Evolutionary conservation across 768 basidiomycete genomes (phyloP).

Genomic region (Mycena rebaudengoi): DNA sequence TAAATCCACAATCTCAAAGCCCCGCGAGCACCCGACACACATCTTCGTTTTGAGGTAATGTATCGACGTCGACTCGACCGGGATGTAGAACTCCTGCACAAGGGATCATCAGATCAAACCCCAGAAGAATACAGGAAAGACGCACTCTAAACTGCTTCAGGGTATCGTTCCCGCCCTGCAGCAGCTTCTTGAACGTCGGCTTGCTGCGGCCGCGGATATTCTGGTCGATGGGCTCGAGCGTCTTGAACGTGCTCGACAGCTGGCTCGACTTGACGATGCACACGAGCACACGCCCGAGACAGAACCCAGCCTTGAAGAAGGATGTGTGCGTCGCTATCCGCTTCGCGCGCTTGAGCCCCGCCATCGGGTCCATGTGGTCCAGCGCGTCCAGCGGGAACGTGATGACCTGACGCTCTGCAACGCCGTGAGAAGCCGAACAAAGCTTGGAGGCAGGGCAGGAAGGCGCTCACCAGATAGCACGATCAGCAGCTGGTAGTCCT

Average conservation of each 20-base stretch:
- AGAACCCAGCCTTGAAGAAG: slow-evolving; percentile 97
- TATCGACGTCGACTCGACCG: slow-evolving; percentile 94
- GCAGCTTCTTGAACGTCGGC: slow-evolving; percentile 92
- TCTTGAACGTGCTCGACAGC: slow-evolving; percentile 96
- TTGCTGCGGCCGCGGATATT: slow-evolving; percentile 79
- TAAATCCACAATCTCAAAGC: slow-evolving; percentile 98
- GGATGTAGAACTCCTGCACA: slow-evolving; percentile 95
- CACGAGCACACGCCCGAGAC: slow-evolving; percentile 89
- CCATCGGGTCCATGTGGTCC: slow-evolving; percentile 88
- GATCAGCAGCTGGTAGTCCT: slow-evolving; percentile 94
- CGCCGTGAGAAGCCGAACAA: neutral
- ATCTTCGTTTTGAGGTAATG: slow-evolving; percentile 98
- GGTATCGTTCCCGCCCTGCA: slow-evolving; percentile 96
- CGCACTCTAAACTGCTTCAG: slow-evolving; percentile 88
- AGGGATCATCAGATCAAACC: neutral
- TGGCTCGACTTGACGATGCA: slow-evolving; percentile 97
- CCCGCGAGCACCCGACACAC: slow-evolving; percentile 96
- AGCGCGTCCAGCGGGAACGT: slow-evolving; percentile 96
- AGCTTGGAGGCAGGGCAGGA: neutral
- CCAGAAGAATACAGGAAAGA: slow-evolving; percentile 1
- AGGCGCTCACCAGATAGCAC: slow-evolving; percentile 88
- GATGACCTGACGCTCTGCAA: slow-evolving; percentile 89
- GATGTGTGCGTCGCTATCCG: slow-evolving; percentile 95
- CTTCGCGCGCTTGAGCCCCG: slow-evolving; percentile 92
- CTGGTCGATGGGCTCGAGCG: slow-evolving; percentile 95